A percentile compares a stretch with the other conserved stretches of the same genome.
Conservation (phyloP, 1,284 basidiomycete species). For the Apiotrichum gamsii region DNA sequence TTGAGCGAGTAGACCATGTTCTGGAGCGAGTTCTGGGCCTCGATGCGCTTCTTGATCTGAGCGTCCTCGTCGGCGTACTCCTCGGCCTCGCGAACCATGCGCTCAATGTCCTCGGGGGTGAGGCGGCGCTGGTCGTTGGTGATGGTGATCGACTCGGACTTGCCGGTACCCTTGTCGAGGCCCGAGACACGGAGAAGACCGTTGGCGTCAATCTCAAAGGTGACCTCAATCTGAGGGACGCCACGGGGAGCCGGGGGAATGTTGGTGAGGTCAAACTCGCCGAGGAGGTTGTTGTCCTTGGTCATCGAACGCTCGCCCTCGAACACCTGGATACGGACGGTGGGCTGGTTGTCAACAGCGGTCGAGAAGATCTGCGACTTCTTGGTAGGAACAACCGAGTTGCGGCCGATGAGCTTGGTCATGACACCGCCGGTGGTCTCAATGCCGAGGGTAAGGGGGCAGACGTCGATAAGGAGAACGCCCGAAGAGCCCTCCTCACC, state of each 20-base stretch:
- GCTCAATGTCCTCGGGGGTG: slow-evolving; percentile 77
- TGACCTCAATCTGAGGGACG: slow-evolving; percentile 90
- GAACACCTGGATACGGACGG: slow-evolving; percentile 78
- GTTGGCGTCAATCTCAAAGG: slow-evolving; percentile 87
- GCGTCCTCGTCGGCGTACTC: slow-evolving; percentile 79
- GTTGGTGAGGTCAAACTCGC: slow-evolving; percentile 87
- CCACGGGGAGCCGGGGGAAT: slow-evolving; percentile 94
- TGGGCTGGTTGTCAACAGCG: slow-evolving; percentile 88
- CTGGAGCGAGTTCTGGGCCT: slow-evolving; percentile 47
- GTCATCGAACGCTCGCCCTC: slow-evolving; percentile 93
- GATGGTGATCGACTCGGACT: slow-evolving; percentile 80
- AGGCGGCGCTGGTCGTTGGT: slow-evolving; percentile 67
- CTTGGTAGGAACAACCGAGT: slow-evolving; percentile 98
- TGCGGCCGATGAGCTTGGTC: slow-evolving; percentile 83
- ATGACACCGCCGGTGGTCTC: slow-evolving; percentile 99
- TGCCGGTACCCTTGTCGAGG: slow-evolving; percentile 87
- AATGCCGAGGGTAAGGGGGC: slow-evolving; percentile 92
- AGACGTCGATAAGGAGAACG: slow-evolving; percentile 92
- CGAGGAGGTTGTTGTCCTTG: slow-evolving; percentile 96
- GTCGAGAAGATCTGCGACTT: slow-evolving; percentile 99
- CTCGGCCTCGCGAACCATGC: slow-evolving; percentile 89
- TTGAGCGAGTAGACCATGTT: slow-evolving; percentile 65
- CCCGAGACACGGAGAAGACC: slow-evolving; percentile 86
- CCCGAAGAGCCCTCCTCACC: slow-evolving; percentile 99
- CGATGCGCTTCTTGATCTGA: slow-evolving; percentile 77